Evolutionary conservation across 768 basidiomycete genomes (phyloP), one percentile per base, ranked within the genome.

Genomic region (Mycena leptocephala): DNA sequence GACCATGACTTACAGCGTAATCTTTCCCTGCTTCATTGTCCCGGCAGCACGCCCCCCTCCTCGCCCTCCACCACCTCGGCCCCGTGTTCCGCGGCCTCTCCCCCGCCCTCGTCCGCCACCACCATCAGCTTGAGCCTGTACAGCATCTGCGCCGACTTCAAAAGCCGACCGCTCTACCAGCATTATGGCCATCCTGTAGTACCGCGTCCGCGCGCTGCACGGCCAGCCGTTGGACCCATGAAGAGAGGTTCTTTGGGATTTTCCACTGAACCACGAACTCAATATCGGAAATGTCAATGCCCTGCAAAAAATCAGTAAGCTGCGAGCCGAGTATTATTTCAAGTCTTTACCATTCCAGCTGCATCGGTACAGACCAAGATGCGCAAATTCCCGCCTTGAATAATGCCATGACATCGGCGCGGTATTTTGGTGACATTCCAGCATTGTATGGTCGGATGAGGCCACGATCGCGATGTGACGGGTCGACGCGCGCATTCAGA

Each of bases 191-290:
- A 84, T 66, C 0, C 84, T 5, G 30, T 63, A 4, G 63, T 32
- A 1, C 78, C 75, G 0, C 55, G 46, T 0, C 72, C 80, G 0
- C 85, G 77, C 11, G 82, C 86, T 0, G 85, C 85, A 4, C 84
- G 76, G 0, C 85, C 85, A 0, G 85, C 85, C 1, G 84, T 78
- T 70, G 85, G 85, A 0, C 86, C 79, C 48, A 87, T 24, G 80
- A 74, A 0, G 83, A 86, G 0, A 86, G 37, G 9, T 79, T 80
- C 3, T 70, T 26, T 0, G 87, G 83, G 0, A 82, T 37, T 35
- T 85, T 87, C 86, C 86, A 88, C 56, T 87, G 86, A n/a, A 87
- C 83, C 3, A 87, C 86, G 26, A 85, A 37, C 16, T 85, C 84
- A 6, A 88, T 78, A 58, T 86, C 82, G 0, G 83, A 80, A 39